Evolutionary conservation across 23 red algal genomes (phyloP), one percentile per base, ranked within the genome.

Genomic region (Agarophyton chilense): DNA sequence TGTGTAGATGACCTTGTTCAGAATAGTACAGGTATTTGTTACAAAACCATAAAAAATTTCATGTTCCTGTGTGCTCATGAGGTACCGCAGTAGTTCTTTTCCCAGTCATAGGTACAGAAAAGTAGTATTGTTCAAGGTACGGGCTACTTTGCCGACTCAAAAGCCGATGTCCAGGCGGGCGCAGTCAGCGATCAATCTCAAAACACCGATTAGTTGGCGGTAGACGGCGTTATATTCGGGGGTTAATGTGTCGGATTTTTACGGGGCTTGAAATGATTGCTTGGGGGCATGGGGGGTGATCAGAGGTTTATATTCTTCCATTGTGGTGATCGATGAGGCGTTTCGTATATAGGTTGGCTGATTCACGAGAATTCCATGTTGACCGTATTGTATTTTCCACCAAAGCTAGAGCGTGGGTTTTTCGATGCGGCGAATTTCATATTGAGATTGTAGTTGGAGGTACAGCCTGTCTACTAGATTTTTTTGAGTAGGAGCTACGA

Each of bases 121-220:
- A 8, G 70, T 77, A 3, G 68, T 40, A 35, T 45, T 4, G 1
- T 65, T 14, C 18, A 32, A 38, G 7, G 4, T 50, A 1, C 32
- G 43, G 0, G 46, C 65, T 10, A 88, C 12, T 21, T 41, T 29
- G 11, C 1, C 31, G 25, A 65, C 72, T 10, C 25, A 6, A 43
- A 88, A 88, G 2, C 18, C 38, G 9, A 88, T 36, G 29, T 76
- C 50, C 10, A 49, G 67, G 10, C 67, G 13, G 2, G 84, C 60
- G 28, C 51, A 58, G 40, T 88, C 65, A 12, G 51, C 35, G n/a
- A 88, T 4, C 44, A 0, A 60, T 47, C 68, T 41, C 38, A 42
- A 22, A 10, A 39, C 16, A 9, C 84, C 25, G 33, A 51, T 21
- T 17, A 75, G 42, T 58, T 76, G 18, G 46, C 41, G 39, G 57